A percentile compares a stretch with the other conserved stretches of the same genome.
These are phyloP conservation scores for Quercus rubra DNA, from an alignment of 306 rosid genomes.

Conservation along the genomic window DNA sequence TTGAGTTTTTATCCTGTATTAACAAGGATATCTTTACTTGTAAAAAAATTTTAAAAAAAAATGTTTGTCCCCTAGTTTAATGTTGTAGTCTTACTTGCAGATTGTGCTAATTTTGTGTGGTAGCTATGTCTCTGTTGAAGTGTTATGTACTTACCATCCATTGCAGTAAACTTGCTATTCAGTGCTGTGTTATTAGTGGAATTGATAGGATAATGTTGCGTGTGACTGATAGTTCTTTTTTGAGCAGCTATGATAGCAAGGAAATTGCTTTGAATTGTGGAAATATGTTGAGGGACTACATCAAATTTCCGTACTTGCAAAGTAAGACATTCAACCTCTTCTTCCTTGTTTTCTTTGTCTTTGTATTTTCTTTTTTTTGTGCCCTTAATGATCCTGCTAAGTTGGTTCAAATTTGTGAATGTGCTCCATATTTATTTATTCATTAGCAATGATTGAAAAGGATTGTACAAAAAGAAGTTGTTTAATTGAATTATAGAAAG, in stretches of 20 bases:
- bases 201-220: slow-evolving; percentile 5
- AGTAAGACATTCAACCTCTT: slow-evolving; percentile 46
- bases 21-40: too few relatives aligned
- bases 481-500: neutral
- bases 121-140: neutral
- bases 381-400: slow-evolving; percentile 17
- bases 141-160: neutral
- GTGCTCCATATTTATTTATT: slow-evolving; percentile 15
- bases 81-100: neutral
- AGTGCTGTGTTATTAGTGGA: neutral
- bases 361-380: neutral
- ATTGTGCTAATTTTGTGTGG: neutral
- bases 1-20: too few relatives aligned
- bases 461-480: neutral
- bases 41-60: too few relatives aligned
- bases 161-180: neutral
- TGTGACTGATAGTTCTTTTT: slow-evolving; percentile 14
- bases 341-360: neutral
- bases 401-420: slow-evolving; percentile 5
- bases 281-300: slow-evolving; percentile 89
- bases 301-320: slow-evolving; percentile 79
- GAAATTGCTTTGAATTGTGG: slow-evolving; percentile 90
- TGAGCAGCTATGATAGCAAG: slow-evolving; percentile 91
- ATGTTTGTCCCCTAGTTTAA: neutral
- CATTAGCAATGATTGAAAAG: neutral